Evolutionary conservation across 768 basidiomycete species (phyloP).

Genomic region (Tricholoma saponaceum): DNA sequence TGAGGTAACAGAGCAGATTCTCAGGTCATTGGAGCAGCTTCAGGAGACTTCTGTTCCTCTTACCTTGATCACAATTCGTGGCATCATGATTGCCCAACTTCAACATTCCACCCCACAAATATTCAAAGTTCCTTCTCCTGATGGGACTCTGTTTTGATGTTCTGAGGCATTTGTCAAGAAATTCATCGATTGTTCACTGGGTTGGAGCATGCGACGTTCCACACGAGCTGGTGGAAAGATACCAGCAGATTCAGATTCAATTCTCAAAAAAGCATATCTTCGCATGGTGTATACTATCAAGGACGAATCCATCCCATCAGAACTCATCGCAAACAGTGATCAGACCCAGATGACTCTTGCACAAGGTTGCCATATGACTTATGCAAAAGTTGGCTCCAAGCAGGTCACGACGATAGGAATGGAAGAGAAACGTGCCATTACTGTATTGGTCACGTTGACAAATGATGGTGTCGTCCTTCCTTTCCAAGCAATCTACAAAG

Average conservation of each 20-base stretch:
- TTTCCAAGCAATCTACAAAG: slow-evolving; percentile 30
- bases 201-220: too few species aligned
- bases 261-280: background rate
- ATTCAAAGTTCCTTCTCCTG: background rate
- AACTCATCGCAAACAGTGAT: slow-evolving; percentile 29
- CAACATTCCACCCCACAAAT: too few species aligned
- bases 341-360: slow-evolving; percentile 29
- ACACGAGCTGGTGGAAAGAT: too few species aligned
- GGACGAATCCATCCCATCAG: slow-evolving; percentile 21
- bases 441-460: slow-evolving; percentile 28
- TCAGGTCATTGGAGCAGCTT: too few species aligned
- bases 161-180: background rate
- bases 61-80: too few species aligned
- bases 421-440: slow-evolving; percentile 41
- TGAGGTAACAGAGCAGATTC: too few species aligned
- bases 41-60: too few species aligned
- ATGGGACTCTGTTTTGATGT: background rate
- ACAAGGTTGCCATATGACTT: slow-evolving; percentile 25
- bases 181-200: background rate
- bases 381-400: slow-evolving; percentile 21
- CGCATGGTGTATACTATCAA: slow-evolving; percentile 13
- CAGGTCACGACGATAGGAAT: slow-evolving; percentile 30
- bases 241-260: background rate
- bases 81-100: too few species aligned
- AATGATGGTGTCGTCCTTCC: slow-evolving; percentile 27